Percentiles rank a stretch among this genome's conserved stretches.
Conservation (phyloP, 1,284 basidiomycete genomes). For the Tranzscheliella williamsii region DNA sequence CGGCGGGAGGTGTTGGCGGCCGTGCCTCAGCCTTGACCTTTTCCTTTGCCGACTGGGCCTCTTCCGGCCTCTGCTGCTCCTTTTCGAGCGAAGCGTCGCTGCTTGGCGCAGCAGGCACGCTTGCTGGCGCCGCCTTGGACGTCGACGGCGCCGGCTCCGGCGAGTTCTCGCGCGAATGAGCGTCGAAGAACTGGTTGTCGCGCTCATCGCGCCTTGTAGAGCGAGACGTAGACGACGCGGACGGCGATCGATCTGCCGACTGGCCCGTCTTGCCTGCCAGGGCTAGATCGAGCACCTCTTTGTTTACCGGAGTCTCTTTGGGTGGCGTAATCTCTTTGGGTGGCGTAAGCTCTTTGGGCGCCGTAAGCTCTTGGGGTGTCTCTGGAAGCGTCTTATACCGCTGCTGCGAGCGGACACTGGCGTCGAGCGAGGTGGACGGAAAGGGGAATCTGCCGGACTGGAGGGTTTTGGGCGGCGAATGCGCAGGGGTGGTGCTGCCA, state of each 20-base stretch:
- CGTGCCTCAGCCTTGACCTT: not conserved
- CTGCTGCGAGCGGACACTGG: conserved; percentile 4
- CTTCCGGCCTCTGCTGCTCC: not conserved
- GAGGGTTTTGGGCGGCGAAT: conserved; percentile 36
- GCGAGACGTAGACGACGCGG: conserved; percentile 9
- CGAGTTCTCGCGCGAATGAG: conserved; percentile 19
- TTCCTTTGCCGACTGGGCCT: not conserved
- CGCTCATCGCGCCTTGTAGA: conserved; percentile 11
- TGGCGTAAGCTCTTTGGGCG: not conserved
- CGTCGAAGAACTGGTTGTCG: conserved; percentile 35
- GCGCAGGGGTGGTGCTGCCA: conserved; percentile 29
- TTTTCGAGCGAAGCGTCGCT: not conserved
- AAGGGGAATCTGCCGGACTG: conserved; percentile 25
- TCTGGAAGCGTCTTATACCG: conserved; percentile 18
- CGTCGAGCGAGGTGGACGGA: conserved; percentile 8
- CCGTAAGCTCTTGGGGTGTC: conserved; percentile 5
- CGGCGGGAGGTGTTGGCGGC: not conserved
- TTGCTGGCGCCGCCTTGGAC: not conserved
- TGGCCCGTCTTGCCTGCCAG: not conserved
- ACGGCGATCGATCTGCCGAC: not conserved
- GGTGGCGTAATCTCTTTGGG: not conserved
- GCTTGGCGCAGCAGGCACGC: too few relatives aligned
- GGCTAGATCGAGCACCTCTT: not conserved
- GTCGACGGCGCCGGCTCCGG: not conserved
- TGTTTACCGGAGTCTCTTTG: too few relatives aligned